Evolutionary conservation across 257 asterid species (phyloP).

Genomic region (Jacaranda mimosifolia): DNA sequence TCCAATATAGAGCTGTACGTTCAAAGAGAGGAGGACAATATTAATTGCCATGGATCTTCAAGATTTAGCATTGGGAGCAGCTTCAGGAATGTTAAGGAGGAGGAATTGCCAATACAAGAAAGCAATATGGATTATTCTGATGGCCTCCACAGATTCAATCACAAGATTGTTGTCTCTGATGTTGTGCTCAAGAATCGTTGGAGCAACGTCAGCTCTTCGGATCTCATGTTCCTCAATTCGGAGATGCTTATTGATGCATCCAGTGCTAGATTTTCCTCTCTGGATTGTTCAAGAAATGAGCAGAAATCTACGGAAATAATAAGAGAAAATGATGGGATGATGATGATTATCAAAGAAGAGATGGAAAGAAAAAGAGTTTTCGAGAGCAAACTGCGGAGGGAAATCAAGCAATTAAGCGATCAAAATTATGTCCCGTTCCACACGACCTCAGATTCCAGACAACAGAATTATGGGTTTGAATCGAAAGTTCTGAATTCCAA

Average conservation of each 20-base stretch:
- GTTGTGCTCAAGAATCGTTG: constrained; percentile 60
- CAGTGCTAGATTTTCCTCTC: constrained; percentile 46
- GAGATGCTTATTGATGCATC: constrained; percentile 57
- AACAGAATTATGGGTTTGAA: background rate
- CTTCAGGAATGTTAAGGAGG: constrained; percentile 41
- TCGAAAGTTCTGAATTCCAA: constrained; percentile 33
- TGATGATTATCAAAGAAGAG: constrained; percentile 42
- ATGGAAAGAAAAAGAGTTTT: constrained; percentile 44
- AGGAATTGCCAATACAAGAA: constrained; percentile 41
- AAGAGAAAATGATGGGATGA: constrained; percentile 22
- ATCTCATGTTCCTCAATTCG: constrained; percentile 60
- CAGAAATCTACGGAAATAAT: background rate
- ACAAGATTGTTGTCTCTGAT: constrained; percentile 56
- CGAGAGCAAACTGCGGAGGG: constrained; percentile 39
- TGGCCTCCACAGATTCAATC: constrained; percentile 52
- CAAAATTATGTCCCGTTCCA: background rate
- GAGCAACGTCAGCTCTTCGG: constrained; percentile 75
- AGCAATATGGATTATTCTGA: constrained; percentile 18
- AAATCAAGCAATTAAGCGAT: constrained; percentile 30
- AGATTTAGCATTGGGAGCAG: constrained; percentile 54
- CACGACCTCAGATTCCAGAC: background rate
- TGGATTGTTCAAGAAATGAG: constrained; percentile 24
- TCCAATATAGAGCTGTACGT: constrained; percentile 54
- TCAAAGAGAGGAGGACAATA: constrained; percentile 53
- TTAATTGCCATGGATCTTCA: constrained; percentile 47